Conservation (phyloP, 2,329 filamentous ascomycete species). For the Metarhizium brunneum region DNA sequence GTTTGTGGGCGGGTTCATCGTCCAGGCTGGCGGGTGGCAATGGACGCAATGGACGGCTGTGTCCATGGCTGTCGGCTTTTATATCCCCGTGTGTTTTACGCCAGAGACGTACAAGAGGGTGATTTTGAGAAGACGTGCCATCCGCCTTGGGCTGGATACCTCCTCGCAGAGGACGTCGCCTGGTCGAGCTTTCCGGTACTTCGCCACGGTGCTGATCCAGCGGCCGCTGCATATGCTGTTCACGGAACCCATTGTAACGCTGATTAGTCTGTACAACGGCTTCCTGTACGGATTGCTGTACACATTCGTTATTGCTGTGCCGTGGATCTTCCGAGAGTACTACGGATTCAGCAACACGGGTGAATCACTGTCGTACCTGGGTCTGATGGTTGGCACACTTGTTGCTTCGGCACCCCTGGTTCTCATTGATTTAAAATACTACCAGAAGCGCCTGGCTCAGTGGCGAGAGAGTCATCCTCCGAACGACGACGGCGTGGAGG, state of each 20-base stretch:
- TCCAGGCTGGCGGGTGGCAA: constrained; percentile 55
- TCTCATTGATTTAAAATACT: constrained; percentile 43
- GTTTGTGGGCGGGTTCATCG: constrained; percentile 58
- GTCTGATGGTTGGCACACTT: constrained; percentile 59
- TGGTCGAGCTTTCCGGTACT: constrained; percentile 15
- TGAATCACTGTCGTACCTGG: constrained; percentile 57
- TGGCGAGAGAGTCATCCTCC: constrained; percentile 27
- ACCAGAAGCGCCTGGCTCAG: constrained; percentile 44
- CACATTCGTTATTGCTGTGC: constrained; percentile 51
- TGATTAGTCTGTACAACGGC: constrained; percentile 58
- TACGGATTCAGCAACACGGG: constrained; percentile 51
- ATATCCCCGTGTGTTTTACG: constrained; percentile 47
- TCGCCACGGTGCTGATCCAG: constrained; percentile 37
- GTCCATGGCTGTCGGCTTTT: constrained; percentile 32
- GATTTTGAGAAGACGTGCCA: constrained; percentile 40
- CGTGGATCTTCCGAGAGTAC: constrained; percentile 54
- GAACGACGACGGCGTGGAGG: constrained; percentile 29
- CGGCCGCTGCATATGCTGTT: constrained; percentile 63
- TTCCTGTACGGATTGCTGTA: constrained; percentile 50
- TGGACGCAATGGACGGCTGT: constrained; percentile 42
- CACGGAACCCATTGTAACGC: constrained; percentile 59
- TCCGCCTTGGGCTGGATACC: constrained; percentile 21
- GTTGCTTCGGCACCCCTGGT: constrained; percentile 26
- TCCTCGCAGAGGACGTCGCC: constrained; percentile 16
- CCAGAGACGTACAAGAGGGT: constrained; percentile 53